These are phyloP conservation scores for Irpex sp. DNA, from an alignment of 1,284 basidiomycete genomes.

Conservation along the genomic window DNA sequence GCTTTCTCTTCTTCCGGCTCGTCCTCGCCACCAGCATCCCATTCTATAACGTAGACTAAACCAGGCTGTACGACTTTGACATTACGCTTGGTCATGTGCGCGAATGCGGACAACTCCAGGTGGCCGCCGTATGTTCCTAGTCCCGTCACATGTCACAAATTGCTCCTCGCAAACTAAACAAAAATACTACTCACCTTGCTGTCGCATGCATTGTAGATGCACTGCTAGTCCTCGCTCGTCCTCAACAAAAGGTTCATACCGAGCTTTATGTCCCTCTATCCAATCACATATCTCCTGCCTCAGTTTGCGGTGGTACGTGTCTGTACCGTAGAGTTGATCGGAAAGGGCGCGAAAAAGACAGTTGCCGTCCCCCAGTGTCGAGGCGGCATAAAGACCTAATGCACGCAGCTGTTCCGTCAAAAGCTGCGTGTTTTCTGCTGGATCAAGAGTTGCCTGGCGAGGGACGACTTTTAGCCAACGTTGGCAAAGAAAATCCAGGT, in stretches of 20 bases:
- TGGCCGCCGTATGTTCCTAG: conserved; percentile 88
- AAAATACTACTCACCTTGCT: conserved; percentile 51
- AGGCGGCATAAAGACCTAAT: conserved; percentile 74
- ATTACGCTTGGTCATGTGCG: conserved; percentile 72
- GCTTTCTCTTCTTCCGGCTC: conserved; percentile 20
- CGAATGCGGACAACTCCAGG: conserved; percentile 86
- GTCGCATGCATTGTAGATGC: conserved; percentile 73
- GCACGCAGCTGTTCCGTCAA: conserved; percentile 68
- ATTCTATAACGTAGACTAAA: conserved; percentile 79
- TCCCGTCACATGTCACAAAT: conserved; percentile 13
- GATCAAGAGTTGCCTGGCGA: conserved; percentile 56
- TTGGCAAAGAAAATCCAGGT: conserved; percentile 13
- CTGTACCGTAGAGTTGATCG: conserved; percentile 79
- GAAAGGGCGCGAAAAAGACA: conserved; percentile 83
- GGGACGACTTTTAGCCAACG: conserved; percentile 10
- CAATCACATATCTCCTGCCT: conserved; percentile 80
- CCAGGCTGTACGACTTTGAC: conserved; percentile 93
- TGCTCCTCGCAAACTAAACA: conserved; percentile 8
- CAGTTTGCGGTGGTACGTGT: conserved; percentile 65
- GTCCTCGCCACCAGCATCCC: conserved; percentile 47
- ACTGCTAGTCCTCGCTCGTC: conserved; percentile 73
- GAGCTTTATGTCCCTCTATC: conserved; percentile 65
- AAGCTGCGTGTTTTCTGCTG: conserved; percentile 57
- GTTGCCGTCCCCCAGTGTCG: conserved; percentile 82
- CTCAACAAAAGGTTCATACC: conserved; percentile 88